These are phyloP conservation scores for Globisporangium takayamanum DNA, from an alignment of 352 stramenopile species.

Conservation along the genomic window DNA sequence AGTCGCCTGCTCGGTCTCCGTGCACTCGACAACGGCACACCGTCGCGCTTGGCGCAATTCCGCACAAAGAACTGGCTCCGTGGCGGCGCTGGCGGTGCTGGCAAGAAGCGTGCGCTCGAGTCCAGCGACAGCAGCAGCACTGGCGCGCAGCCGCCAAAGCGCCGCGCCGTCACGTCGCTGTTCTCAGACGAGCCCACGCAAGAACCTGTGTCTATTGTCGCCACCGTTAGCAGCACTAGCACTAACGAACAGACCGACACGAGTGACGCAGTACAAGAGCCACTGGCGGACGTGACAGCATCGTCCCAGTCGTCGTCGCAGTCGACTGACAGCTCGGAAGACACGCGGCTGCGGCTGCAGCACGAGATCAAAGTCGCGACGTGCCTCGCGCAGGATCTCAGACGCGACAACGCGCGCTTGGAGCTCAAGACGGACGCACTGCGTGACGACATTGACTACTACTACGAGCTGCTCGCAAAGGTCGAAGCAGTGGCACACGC, in stretches of 20 bases:
- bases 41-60: conserved; percentile 15
- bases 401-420: conserved; percentile 40
- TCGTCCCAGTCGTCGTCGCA: background rate
- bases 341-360: conserved; percentile 15
- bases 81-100: background rate
- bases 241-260: background rate
- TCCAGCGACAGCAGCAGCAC: background rate
- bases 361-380: conserved; percentile 27
- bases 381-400: conserved; percentile 32
- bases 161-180: conserved; percentile 7
- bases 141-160: conserved; percentile 7
- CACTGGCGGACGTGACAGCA: background rate
- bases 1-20: background rate
- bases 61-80: conserved; percentile 15
- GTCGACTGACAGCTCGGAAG: conserved; percentile 3
- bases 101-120: conserved; percentile 13
- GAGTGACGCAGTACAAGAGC: background rate
- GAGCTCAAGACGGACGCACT: conserved; percentile 35
- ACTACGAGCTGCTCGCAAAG: conserved; percentile 33
- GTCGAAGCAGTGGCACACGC: conserved; percentile 20
- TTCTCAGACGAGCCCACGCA: conserved; percentile 2
- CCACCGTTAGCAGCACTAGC: too few relatives aligned
- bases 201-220: too few relatives aligned
- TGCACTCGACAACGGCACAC: conserved; percentile 6
- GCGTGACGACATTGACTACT: conserved; percentile 45